A percentile compares a stretch with the other conserved stretches of the same genome.
These are phyloP conservation scores for Eimeria praecox DNA, from an alignment of 169 alveolate species.

Conservation along the genomic window DNA sequence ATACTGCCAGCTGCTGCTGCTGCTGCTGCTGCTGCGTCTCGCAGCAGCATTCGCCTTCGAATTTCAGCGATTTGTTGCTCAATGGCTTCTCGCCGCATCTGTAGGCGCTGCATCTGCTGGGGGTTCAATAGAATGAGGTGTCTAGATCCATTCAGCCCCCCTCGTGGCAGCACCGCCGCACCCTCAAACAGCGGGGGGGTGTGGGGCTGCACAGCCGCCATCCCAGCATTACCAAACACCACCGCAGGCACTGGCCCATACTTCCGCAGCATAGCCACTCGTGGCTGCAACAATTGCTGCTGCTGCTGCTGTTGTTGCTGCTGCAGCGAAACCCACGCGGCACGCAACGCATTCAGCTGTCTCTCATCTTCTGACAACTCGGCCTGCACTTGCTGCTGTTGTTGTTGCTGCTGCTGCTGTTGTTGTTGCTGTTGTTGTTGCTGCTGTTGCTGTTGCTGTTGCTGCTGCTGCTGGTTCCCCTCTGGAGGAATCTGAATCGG, in stretches of 20 bases:
- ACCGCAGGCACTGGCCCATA: slow-evolving; percentile 18
- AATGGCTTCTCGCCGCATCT: background rate
- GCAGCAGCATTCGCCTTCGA: background rate
- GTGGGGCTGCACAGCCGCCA: background rate
- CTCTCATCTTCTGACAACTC: background rate
- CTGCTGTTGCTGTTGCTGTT: slow-evolving; percentile 1
- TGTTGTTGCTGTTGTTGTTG: background rate
- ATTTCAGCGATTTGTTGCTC: background rate
- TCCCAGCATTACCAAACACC: background rate
- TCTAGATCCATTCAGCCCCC: background rate
- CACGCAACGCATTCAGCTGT: slow-evolving; percentile 4
- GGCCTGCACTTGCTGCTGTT: background rate
- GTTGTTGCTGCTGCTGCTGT: background rate
- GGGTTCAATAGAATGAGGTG: background rate
- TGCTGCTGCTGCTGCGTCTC: background rate
- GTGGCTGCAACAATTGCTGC: slow-evolving; percentile 10
- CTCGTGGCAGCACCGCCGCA: background rate
- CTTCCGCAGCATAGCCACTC: background rate
- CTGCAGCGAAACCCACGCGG: background rate
- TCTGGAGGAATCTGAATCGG: background rate
- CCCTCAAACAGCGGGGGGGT: background rate
- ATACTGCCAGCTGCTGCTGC: background rate
- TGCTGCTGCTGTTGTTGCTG: slow-evolving; percentile 52
- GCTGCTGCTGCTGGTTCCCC: slow-evolving; percentile 1
- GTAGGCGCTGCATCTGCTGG: background rate